These are phyloP conservation scores for Durusdinium trenchii DNA, from an alignment of 73 alveolate species.

Conservation along the genomic window DNA sequence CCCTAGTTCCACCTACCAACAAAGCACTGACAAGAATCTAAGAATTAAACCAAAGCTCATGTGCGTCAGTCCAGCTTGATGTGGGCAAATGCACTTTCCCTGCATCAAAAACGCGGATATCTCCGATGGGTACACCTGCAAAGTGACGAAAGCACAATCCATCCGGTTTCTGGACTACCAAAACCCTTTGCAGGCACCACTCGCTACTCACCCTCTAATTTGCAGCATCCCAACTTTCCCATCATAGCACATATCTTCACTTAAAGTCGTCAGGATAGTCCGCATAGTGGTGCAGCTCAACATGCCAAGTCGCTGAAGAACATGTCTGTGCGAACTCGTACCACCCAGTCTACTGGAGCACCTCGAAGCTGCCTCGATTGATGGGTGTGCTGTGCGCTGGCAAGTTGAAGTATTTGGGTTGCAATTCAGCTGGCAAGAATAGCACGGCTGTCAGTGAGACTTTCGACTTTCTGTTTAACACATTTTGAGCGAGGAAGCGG, in stretches of 20 bases:
- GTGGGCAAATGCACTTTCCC: conserved; percentile 34
- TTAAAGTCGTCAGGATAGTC: too few species aligned
- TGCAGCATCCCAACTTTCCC: too few species aligned
- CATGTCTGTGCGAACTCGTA: conserved; percentile 68
- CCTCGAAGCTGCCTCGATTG: neutral
- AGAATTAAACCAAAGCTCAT: neutral
- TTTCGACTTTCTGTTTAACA: neutral
- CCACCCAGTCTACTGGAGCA: conserved; percentile 38
- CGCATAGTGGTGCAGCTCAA: too few species aligned
- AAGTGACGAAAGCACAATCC: neutral
- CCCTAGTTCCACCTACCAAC: too few species aligned
- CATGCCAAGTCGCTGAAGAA: conserved; percentile 28
- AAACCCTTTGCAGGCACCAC: too few species aligned
- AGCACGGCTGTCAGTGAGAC: neutral
- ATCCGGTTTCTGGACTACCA: neutral
- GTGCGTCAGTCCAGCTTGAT: conserved; percentile 73
- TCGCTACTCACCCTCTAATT: too few species aligned
- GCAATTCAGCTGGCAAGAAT: neutral
- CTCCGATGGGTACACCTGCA: conserved; percentile 43
- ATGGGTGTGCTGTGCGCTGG: neutral
- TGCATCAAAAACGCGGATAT: conserved; percentile 42
- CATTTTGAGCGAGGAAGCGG: neutral
- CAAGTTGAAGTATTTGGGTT: neutral
- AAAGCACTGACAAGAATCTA: neutral
- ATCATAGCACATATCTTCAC: too few species aligned